phyloP scores from a whole-genome alignment of 2,329 filamentous ascomycete species.

The Phoma sp. region DNA sequence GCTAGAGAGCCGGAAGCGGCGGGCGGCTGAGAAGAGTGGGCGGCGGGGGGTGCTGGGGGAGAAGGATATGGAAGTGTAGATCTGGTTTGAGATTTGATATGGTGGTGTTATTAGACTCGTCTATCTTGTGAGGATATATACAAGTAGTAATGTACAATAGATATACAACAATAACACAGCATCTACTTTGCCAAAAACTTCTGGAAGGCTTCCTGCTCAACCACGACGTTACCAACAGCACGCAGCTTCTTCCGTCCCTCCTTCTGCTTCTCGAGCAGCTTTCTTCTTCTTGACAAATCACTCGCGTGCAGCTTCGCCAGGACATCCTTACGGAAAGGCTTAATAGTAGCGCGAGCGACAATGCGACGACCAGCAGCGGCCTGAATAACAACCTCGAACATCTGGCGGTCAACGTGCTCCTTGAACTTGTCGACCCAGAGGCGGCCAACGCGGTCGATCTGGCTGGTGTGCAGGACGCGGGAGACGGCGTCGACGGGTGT shows the following conservation, averaged over 20 bases:
- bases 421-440: slow-evolving; percentile 97
- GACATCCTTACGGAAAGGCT: slow-evolving; percentile 96
- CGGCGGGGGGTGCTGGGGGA: slow-evolving; percentile 41
- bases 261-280: slow-evolving; percentile 95
- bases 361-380: slow-evolving; percentile 82
- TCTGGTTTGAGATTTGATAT: too few species aligned
- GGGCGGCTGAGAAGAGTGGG: slow-evolving; percentile 50
- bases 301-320: slow-evolving; percentile 90
- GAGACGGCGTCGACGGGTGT: slow-evolving; percentile 90
- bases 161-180: neutral
- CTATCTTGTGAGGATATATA: neutral
- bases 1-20: slow-evolving; percentile 49
- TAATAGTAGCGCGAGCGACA: slow-evolving; percentile 90
- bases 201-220: slow-evolving; percentile 95
- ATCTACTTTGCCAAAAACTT: slow-evolving; percentile 78
- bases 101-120: too few species aligned
- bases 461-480: slow-evolving; percentile 83
- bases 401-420: slow-evolving; percentile 92
- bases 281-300: slow-evolving; percentile 81
- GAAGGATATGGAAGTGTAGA: slow-evolving; percentile 13
- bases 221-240: slow-evolving; percentile 85
- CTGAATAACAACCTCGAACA: slow-evolving; percentile 97
- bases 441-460: slow-evolving; percentile 79
- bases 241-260: slow-evolving; percentile 88
- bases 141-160: neutral